Evolutionary conservation across 208 protist species (phyloP), one percentile per base, ranked within the genome.

Genomic region (Trichomonas gallinae): DNA sequence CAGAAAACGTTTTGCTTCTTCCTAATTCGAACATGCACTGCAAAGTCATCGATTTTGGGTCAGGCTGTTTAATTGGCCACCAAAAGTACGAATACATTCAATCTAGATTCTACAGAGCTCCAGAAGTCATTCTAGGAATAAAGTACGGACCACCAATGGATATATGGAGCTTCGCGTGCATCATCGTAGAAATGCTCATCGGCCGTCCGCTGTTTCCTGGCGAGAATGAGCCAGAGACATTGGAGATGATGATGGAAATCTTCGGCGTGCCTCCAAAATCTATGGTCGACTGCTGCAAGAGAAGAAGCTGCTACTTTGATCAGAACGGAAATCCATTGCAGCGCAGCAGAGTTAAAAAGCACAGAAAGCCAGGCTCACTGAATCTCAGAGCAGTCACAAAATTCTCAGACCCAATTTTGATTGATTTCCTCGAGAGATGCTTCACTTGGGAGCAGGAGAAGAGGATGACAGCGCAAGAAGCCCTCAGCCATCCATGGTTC

Each of bases 31-130:
- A 34, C 38, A 51, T n/a, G 45, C 17, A 48, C 15, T 51, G 44
- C 26, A 99, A 99, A 96, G 96, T 99, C 21, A 99, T 99, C 96
- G 99, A 99, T 97, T 99, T 99, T 97, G 99, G 99, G 44, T 99
- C 98, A 42, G 98, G 98, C 40, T 99, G 99, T 97, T 98, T 98
- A 83, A 96, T 97, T 10, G 97, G 98, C 21, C 96, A 98, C 93
- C 98, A 98, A 97, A 63, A 99, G 89, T 98, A 99, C 98, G 97
- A 97, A 96, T 98, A 99, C 98, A 98, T 99, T 98, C 99, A 97
- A 31, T 96, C 72, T 10, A 81, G 98, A 6, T 98, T 98, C 72
- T 98, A 98, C 96, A 85, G 98, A 34, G 96, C 98, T 13, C 98
- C 98, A 51, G 98, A 98, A 96, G 97, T 98, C 17, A 91, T 98